These are phyloP conservation scores for Pulveroboletus sp. DNA, from an alignment of 768 basidiomycete genomes.

Conservation along the genomic window DNA sequence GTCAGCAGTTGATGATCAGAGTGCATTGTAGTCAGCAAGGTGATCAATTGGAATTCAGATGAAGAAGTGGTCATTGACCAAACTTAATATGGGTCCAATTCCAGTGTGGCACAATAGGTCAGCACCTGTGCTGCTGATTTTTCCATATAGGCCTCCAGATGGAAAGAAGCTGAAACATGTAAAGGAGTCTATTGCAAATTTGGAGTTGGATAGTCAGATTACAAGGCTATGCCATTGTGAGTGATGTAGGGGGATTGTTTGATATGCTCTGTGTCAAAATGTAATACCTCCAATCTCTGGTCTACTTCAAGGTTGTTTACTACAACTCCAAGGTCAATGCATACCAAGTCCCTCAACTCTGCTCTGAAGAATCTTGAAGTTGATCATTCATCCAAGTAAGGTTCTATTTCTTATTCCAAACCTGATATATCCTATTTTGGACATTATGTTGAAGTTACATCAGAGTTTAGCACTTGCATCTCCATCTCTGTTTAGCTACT, in stretches of 20 bases:
- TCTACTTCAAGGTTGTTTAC: too few species aligned
- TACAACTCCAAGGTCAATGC: too few species aligned
- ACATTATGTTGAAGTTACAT: too few species aligned
- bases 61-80: slow-evolving; percentile 9
- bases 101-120: background rate
- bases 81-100: background rate
- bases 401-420: too few species aligned
- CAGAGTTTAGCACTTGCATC: too few species aligned
- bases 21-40: too few species aligned
- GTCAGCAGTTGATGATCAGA: background rate
- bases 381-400: too few species aligned
- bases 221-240: slow-evolving; percentile 30
- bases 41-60: background rate
- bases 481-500: too few species aligned
- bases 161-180: background rate
- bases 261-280: background rate
- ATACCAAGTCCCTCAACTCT: too few species aligned
- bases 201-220: background rate
- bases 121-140: background rate
- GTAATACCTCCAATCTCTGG: too few species aligned
- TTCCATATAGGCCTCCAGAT: background rate
- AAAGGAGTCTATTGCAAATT: background rate
- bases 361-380: too few species aligned
- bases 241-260: slow-evolving; percentile 25
- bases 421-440: too few species aligned